phyloP scores from a whole-genome alignment of 192 early-diverging fungal genomes.

The Gaertneriomyces sp. region DNA sequence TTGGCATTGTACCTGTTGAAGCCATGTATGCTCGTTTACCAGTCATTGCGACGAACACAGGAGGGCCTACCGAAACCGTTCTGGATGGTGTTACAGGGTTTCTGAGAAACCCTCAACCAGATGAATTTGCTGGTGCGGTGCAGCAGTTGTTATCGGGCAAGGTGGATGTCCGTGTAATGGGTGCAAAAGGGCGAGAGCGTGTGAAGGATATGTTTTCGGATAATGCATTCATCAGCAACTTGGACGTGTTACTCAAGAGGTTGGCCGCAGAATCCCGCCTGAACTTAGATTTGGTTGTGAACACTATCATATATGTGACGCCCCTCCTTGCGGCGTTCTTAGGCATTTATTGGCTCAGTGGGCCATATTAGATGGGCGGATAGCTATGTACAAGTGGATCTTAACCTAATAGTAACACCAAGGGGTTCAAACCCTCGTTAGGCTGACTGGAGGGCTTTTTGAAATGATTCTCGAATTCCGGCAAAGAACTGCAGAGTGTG shows the following conservation, averaged over 20 bases:
- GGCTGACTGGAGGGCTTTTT: too few species aligned
- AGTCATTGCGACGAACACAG: conserved; percentile 82
- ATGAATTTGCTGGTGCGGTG: conserved; percentile 66
- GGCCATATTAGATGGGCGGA: too few species aligned
- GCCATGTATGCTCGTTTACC: conserved; percentile 87
- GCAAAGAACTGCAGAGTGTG: too few species aligned
- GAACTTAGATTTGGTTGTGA: too few species aligned
- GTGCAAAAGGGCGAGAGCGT: conserved; percentile 57
- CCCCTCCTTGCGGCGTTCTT: too few species aligned
- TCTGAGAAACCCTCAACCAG: conserved; percentile 57
- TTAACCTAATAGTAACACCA: too few species aligned
- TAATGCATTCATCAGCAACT: conserved; percentile 59
- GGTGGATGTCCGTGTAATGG: conserved; percentile 50
- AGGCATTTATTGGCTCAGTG: too few species aligned
- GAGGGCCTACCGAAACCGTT: conserved; percentile 83
- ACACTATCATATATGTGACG: too few species aligned
- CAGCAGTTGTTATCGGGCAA: conserved; percentile 32
- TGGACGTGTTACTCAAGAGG: conserved; percentile 59
- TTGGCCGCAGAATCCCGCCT: background rate
- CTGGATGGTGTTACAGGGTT: conserved; percentile 71
- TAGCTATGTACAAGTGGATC: too few species aligned
- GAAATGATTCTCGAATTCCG: too few species aligned
- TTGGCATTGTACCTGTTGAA: conserved; percentile 96
- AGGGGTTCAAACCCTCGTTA: too few species aligned
- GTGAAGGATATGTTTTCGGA: conserved; percentile 64